Percentiles rank a stretch among this genome's conserved stretches.
Conservation (phyloP, 2,329 filamentous ascomycete genomes). For the Exophiala sideris region DNA sequence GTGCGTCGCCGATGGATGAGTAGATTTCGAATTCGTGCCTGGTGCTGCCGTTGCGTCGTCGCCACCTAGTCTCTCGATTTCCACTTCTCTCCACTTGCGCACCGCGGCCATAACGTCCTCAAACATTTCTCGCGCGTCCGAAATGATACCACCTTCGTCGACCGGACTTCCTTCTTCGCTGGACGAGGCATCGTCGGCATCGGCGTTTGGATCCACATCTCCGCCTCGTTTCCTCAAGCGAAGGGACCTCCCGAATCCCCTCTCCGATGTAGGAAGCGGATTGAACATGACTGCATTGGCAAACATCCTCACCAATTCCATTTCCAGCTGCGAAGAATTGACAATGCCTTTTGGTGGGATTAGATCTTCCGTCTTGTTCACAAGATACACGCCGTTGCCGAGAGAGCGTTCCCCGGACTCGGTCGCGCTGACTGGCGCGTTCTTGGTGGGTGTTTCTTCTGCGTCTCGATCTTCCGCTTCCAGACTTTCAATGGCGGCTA, state of each 20-base stretch:
- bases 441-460: constrained; percentile 9
- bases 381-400: constrained; percentile 41
- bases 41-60: background rate
- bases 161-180: constrained; percentile 55
- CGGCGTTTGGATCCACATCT: constrained; percentile 41
- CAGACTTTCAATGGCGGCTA: constrained; percentile 39
- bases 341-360: constrained; percentile 85
- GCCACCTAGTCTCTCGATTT: constrained; percentile 41
- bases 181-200: constrained; percentile 40
- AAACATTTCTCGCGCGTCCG: constrained; percentile 86
- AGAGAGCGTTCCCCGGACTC: constrained; percentile 28
- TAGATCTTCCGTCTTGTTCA: constrained; percentile 67
- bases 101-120: constrained; percentile 78
- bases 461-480: constrained; percentile 48
- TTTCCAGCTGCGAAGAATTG: constrained; percentile 87
- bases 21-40: background rate
- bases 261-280: constrained; percentile 62
- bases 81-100: constrained; percentile 70
- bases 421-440: background rate
- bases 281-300: constrained; percentile 99
- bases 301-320: constrained; percentile 94
- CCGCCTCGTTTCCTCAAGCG: constrained; percentile 27
- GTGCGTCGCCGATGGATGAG: constrained; percentile 4
- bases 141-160: constrained; percentile 81
- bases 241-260: constrained; percentile 65